These are phyloP conservation scores for Metschnikowia arizonensis DNA, from an alignment of 805 yeast species.

Conservation along the genomic window DNA sequence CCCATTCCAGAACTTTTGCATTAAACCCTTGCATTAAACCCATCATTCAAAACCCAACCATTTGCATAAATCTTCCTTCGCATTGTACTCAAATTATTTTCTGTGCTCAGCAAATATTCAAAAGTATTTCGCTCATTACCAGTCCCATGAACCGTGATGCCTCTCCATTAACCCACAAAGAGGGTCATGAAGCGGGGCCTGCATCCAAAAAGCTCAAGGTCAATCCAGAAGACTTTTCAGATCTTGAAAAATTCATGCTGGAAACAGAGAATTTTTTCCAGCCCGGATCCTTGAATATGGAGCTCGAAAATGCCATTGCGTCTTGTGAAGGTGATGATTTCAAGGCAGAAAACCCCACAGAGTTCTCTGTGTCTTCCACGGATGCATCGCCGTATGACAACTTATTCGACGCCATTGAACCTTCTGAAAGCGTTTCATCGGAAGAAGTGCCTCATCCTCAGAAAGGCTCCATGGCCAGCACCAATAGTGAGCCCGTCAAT, in stretches of 20 bases:
- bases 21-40: background rate
- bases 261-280: constrained; percentile 8
- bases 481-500: constrained; percentile 5
- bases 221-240: background rate
- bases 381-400: constrained; percentile 13
- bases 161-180: background rate
- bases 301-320: constrained; percentile 4
- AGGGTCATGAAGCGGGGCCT: background rate
- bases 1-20: background rate
- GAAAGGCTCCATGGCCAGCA: background rate
- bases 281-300: constrained; percentile 3
- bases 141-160: constrained; percentile 1
- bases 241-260: constrained; percentile 14
- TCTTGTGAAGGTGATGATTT: background rate
- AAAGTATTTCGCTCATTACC: background rate
- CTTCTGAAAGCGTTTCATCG: constrained; percentile 14
- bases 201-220: background rate
- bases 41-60: background rate
- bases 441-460: constrained; percentile 4
- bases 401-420: constrained; percentile 12
- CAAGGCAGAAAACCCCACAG: background rate
- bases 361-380: constrained; percentile 7
- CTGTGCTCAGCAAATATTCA: background rate
- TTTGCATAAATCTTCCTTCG: background rate
- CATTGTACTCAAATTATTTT: background rate